Conservation (phyloP, 306 rosid species). For the Ceratonia siliqua region DNA sequence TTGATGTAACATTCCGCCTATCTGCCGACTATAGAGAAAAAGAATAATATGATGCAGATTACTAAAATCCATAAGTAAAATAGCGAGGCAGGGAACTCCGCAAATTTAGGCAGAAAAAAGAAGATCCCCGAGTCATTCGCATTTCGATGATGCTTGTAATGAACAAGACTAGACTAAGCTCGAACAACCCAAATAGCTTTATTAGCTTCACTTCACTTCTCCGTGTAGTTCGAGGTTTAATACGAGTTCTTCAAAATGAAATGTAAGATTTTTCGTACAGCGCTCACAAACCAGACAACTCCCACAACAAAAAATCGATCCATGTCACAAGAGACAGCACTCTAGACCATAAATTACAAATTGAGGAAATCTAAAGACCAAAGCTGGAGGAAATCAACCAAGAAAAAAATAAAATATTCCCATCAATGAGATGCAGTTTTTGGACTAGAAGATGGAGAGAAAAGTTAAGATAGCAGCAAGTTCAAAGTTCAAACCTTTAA, state of each 20-base stretch:
- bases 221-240: neutral
- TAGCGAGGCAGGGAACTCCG: neutral
- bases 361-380: neutral
- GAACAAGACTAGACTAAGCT: neutral
- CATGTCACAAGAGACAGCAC: neutral
- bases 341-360: neutral
- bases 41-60: neutral
- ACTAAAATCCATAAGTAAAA: neutral
- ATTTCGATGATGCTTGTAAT: neutral
- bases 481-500: constrained; percentile 28
- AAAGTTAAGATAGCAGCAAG: neutral
- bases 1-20: neutral
- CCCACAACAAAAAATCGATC: neutral
- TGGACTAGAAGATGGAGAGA: neutral
- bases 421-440: neutral
- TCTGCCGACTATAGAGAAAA: neutral
- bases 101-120: neutral
- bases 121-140: neutral
- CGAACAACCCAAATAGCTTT: neutral
- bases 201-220: constrained; percentile 6
- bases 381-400: neutral
- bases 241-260: neutral
- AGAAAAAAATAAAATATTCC: neutral
- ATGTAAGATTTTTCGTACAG: neutral
- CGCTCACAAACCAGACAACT: neutral